Base-by-base conservation (phyloP, 805 yeast genomes). In the Tetrapisispora iriomotensis region DNA sequence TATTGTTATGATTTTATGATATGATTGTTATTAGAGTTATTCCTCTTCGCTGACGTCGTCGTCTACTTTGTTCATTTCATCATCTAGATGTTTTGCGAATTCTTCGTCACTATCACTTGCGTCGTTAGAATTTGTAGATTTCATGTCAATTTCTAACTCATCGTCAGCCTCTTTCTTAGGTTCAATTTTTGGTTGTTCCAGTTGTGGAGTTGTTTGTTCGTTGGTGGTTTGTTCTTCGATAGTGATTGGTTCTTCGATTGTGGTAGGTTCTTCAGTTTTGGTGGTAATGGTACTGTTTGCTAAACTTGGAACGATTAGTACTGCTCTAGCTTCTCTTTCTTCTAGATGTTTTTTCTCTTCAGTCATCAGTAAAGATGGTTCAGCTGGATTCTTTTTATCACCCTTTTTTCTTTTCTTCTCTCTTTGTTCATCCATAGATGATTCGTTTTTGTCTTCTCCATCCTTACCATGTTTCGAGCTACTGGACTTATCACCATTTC, bases 51-150 rank as follows among this genome's bases (percentile, higher is more conserved):
- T 53, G 10, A 48, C 51, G 22, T 57, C 61, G 17, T 56, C 61
- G 18, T 48, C 52, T 8, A 49, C 51, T 34, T 47, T 51, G 37
- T 51, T 49, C 56, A 58, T 54, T 33, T 58, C 63, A 10, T 58
- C 58, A 31, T 60, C 63, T 18, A 60, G 45, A 30, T 56, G 55
- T 33, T 56, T 54, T 6, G 58, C 62, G 38, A 58, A 58, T 19
- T 58, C 62, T 36, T 56, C 64, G 29, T 59, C 65, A 40, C 63
- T 57, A 31, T 59, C 65, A 23, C 36, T 33, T 24, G 60, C 49
- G 34, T 50, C 36, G 10, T 33, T 33, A 15, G 36, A 27, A 21
- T 26, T 29, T 12, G 35, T n/a, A n/a, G 32, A 31, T 14, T 29
- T 29, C 7, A 24, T 18, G 9, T 37, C 30, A 13, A 26, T 6